Evolutionary conservation across 257 asterid species (phyloP).

Genomic region (Solanum pinnatisectum): DNA sequence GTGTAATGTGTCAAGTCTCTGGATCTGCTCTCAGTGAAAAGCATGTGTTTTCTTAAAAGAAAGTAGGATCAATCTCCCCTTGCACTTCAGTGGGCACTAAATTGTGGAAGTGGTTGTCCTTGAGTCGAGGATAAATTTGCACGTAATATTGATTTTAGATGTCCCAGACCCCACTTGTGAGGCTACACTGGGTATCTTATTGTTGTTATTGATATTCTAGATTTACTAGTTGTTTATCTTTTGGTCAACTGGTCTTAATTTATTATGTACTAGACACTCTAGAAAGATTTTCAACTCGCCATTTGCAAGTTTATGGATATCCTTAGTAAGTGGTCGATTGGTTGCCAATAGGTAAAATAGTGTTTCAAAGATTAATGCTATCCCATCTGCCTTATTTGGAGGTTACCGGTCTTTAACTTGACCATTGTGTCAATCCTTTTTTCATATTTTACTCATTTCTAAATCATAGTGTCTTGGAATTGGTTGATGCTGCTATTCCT

Average conservation of each 20-base stretch:
- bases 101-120: background rate
- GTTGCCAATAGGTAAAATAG: background rate
- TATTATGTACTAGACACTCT: background rate
- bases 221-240: background rate
- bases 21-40: background rate
- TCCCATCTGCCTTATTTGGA: background rate
- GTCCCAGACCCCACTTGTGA: background rate
- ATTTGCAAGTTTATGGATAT: background rate
- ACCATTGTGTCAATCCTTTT: constrained; percentile 11
- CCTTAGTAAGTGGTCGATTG: background rate
- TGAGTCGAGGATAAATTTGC: background rate
- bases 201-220: background rate
- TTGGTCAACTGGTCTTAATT: background rate
- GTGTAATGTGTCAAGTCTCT: background rate
- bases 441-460: constrained; percentile 1
- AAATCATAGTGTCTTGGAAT: constrained; percentile 60
- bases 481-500: constrained; percentile 98
- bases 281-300: background rate
- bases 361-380: background rate
- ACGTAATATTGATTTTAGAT: background rate
- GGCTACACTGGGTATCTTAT: background rate
- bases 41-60: background rate
- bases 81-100: background rate
- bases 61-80: background rate
- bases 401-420: background rate